Base-by-base conservation (phyloP, 2,329 filamentous ascomycete species). In the Penicillium sp. region DNA sequence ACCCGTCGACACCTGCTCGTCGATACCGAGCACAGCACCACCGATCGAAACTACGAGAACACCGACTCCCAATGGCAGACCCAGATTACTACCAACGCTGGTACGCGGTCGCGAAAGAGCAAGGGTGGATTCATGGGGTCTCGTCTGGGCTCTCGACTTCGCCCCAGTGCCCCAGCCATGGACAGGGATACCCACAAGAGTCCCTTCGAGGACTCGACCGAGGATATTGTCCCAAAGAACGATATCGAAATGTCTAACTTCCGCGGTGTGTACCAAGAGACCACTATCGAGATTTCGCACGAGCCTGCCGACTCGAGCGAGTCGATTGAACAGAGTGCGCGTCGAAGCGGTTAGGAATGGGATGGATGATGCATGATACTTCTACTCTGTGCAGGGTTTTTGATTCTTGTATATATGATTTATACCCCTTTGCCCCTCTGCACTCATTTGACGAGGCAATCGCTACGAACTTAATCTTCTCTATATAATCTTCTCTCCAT, bases 1-100 rank as follows among this genome's bases (percentile, higher is more conserved):
- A 84, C 82, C 0, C 75, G 82, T 13, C 78, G 78, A 41, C 78
- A 81, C 39, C 72, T 84, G 59, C 72, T 84, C 13, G 71, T 79
- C 58, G 76, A 78, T 51, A 75, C 78, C 52, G 77, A 79, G 41
- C 68, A 66, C 47, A 68, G 62, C 37, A 55, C 57, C 2, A 64
- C 56, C 26, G 60, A 63, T 21, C 56, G 51, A 21, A 56, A 52
- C 39, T 68, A 65, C 37, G 60, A 68, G 4, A 60, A 72, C 65
- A 60, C 61, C 9, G 60, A 63, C 34, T 64, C 65, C 15, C 57
- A 65, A 32, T 65, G 62, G 44, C 64, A 69, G 24, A 65, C 67
- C 10, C 54, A 68, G 17, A 63, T 68, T 33, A 61, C 62, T 12
- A 61, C 62, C 13, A 53, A 43, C 3, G 57, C 44, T 13, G 52